Evolutionary conservation across 2,329 filamentous ascomycete genomes (phyloP).

Genomic region (Mycosphaerelloides madeirae): DNA sequence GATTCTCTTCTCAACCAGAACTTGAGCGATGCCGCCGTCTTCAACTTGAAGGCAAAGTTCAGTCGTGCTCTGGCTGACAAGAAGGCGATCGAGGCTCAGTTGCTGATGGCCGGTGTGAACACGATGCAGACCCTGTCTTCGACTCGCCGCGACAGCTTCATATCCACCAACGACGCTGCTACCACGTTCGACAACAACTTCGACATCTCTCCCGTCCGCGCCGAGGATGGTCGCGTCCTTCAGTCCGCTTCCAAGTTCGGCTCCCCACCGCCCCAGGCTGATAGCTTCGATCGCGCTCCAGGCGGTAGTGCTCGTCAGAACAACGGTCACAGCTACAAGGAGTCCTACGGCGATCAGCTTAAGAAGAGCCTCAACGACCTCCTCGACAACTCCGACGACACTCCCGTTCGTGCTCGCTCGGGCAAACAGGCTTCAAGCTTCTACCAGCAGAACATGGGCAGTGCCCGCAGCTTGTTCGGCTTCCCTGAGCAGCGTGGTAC

Average conservation of each 20-base stretch:
- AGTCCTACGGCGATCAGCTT: constrained; percentile 4
- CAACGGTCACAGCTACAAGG: background rate
- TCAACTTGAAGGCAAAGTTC: constrained; percentile 8
- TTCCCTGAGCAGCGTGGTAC: background rate
- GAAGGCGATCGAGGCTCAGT: constrained; percentile 4
- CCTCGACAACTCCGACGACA: constrained; percentile 2
- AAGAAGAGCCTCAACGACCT: constrained; percentile 9
- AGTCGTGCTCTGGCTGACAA: constrained; percentile 6
- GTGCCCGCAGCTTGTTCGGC: background rate
- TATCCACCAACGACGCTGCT: constrained; percentile 2
- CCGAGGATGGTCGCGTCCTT: constrained; percentile 5
- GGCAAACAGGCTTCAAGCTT: background rate
- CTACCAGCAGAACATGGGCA: background rate
- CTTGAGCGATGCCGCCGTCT: background rate
- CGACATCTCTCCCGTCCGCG: constrained; percentile 9
- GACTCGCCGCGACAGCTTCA: constrained; percentile 10
- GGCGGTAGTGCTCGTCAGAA: constrained; percentile 5
- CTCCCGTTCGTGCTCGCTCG: background rate
- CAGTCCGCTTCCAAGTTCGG: constrained; percentile 8
- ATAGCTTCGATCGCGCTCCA: constrained; percentile 6
- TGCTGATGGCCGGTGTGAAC: background rate
- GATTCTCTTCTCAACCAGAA: background rate
- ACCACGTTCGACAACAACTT: constrained; percentile 4
- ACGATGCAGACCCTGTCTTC: constrained; percentile 5
- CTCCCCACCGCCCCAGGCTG: constrained; percentile 1